These are phyloP conservation scores for Lepraria neglecta DNA, from an alignment of 495 filamentous ascomycete species.

Conservation along the genomic window DNA sequence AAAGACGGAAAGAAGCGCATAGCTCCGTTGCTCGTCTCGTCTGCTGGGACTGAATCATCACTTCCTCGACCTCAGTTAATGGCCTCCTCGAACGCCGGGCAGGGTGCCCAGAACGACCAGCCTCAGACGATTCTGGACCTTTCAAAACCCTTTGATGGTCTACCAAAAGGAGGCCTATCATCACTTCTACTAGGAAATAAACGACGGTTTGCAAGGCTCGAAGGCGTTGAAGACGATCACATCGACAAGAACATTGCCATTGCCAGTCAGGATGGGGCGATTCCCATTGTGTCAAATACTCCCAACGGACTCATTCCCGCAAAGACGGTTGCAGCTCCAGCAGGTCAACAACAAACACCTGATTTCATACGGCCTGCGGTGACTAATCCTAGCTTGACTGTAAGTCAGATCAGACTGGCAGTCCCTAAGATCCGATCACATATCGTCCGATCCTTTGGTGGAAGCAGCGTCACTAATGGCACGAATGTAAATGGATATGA, in stretches of 20 bases:
- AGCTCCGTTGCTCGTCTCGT: conserved; percentile 83
- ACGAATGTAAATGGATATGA: conserved; percentile 33
- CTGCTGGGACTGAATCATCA: conserved; percentile 71
- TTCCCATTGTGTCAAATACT: conserved; percentile 68
- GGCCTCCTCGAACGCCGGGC: conserved; percentile 56
- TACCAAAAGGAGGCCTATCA: conserved; percentile 83
- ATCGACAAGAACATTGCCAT: conserved; percentile 55
- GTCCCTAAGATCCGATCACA: conserved; percentile 81
- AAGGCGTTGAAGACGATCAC: conserved; percentile 62
- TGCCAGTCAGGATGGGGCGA: conserved; percentile 56
- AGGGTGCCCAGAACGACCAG: conserved; percentile 55
- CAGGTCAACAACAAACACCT: conserved; percentile 64
- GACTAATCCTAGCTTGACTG: conserved; percentile 65
- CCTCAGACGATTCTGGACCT: conserved; percentile 85
- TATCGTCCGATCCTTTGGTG: conserved; percentile 62
- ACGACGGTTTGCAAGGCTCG: conserved; percentile 63
- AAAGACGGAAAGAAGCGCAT: conserved; percentile 98
- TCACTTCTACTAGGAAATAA: conserved; percentile 88
- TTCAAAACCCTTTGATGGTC: conserved; percentile 87
- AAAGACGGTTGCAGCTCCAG: conserved; percentile 43
- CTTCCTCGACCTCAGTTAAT: conserved; percentile 80
- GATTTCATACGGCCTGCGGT: conserved; percentile 86
- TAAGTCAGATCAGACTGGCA: conserved; percentile 82
- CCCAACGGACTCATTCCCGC: conserved; percentile 69
- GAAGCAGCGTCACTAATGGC: conserved; percentile 27